Percentiles rank a stretch among this genome's conserved stretches.
These are phyloP conservation scores for Erythrophleum ivorense DNA, from an alignment of 331 rosid genomes.

Conservation along the genomic window DNA sequence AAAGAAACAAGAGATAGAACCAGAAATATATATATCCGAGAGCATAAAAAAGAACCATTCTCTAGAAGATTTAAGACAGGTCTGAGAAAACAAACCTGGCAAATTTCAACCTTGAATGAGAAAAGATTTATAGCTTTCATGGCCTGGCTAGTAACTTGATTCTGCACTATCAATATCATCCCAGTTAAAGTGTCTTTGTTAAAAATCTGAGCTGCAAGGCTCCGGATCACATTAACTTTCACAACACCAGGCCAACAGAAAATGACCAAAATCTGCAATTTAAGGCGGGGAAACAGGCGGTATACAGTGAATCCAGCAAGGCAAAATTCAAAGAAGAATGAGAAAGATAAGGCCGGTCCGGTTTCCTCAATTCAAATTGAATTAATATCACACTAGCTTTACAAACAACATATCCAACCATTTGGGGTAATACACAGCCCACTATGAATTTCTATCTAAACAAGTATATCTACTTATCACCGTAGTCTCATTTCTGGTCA, in stretches of 20 bases:
- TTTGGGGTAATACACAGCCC: not conserved
- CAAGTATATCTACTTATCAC: not conserved
- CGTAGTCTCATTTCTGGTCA: not conserved
- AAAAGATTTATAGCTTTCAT: conserved; percentile 63
- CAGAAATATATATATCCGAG: not conserved
- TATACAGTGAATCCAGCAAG: not conserved
- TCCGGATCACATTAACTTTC: conserved; percentile 64
- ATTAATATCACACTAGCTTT: not conserved
- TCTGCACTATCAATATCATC: conserved; percentile 68
- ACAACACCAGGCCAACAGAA: conserved; percentile 68
- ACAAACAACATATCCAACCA: conserved; percentile 4
- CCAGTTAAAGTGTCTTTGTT: conserved; percentile 72
- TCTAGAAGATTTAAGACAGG: not conserved
- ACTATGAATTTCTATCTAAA: not conserved
- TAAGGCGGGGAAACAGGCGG: conserved; percentile 20
- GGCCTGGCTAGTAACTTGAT: conserved; percentile 77
- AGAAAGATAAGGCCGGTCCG: not conserved
- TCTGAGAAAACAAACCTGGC: conserved; percentile 70
- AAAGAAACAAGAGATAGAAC: not conserved
- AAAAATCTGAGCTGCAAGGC: conserved; percentile 61
- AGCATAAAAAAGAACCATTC: not conserved
- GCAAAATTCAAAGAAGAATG: not conserved
- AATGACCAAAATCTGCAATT: conserved; percentile 71
- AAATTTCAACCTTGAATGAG: conserved; percentile 78
- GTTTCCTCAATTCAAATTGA: not conserved